Base-by-base conservation (phyloP, 2,329 filamentous ascomycete species). In the Xenoacremonium recifei region DNA sequence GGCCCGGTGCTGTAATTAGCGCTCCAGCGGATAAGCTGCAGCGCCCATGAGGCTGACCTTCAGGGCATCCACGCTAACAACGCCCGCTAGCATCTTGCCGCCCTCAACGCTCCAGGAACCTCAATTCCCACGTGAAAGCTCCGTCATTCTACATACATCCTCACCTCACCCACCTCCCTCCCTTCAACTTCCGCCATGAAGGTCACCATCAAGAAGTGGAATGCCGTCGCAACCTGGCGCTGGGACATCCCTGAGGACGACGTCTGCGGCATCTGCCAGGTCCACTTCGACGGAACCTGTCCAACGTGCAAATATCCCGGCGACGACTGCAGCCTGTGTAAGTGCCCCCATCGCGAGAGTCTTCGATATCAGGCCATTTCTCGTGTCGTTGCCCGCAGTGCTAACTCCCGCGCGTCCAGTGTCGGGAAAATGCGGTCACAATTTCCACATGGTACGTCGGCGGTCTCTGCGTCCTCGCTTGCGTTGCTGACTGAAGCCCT, bases 221-320 rank as follows among this genome's bases (percentile, higher is more conserved):
- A 93, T 59, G 87, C 90, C 4, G 89, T 99, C 49, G 93, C 93
- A 15, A 92, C 90, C 41, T 99, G 93, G 93, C 84, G 89, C 51
- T 99, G 93, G 93, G 89, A 97, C 64, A 88, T 97, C 60, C 90
- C 92, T 18, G 90, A 96, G 58, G 92, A 96, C 70, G 92, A 99
- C 64, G 91, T 97, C 49, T 99, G 93, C 59, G 93, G 93, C 58
- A 99, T 99, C 70, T 99, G 93, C 69, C 92, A 95, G 63, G 91
- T 95, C 49, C 88, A 96, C 60, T 99, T 97, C 63, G 93, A 99
- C 65, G 92, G 91, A 45, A 97, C 93, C 19, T 99, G 93, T 72
- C 91, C 93, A 35, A 95, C 90, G 41, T 99, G 93, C 82, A 96
- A 95, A 76, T 97, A 90, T 62, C 93, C 93, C 12, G 93, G 93